These are phyloP conservation scores for Penicillium cosmopolitanum DNA, from an alignment of 495 filamentous ascomycete genomes.

Conservation along the genomic window DNA sequence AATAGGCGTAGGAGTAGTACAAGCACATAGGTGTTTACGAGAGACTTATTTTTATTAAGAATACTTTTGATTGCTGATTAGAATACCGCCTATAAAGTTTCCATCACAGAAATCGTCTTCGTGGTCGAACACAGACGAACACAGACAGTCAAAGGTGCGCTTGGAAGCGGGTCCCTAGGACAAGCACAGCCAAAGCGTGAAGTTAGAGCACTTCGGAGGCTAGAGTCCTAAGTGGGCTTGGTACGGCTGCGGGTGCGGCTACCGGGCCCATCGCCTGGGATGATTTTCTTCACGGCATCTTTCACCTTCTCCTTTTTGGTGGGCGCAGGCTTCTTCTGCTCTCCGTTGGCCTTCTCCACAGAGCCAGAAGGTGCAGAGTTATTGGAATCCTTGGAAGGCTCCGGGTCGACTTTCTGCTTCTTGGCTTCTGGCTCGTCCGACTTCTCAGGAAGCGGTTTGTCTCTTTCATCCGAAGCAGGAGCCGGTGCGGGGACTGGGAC, in stretches of 20 bases:
- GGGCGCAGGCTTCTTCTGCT: slow-evolving; percentile 37
- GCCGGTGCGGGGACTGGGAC: not conserved
- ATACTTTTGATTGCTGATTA: slow-evolving; percentile 6
- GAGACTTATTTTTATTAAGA: not conserved
- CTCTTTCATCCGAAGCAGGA: slow-evolving; percentile 10
- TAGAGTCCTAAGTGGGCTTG: slow-evolving; percentile 30
- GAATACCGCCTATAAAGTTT: not conserved
- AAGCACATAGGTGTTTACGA: not conserved
- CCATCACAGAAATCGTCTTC: slow-evolving; percentile 5
- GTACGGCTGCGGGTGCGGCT: slow-evolving; percentile 49
- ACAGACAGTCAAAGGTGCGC: slow-evolving; percentile 1
- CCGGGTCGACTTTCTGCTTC: slow-evolving; percentile 35
- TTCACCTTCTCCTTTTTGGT: slow-evolving; percentile 45
- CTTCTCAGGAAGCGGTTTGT: slow-evolving; percentile 19
- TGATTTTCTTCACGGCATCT: slow-evolving; percentile 33
- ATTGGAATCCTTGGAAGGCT: slow-evolving; percentile 19
- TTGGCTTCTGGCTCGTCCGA: slow-evolving; percentile 28
- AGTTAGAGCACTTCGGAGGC: not conserved
- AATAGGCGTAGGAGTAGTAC: not conserved
- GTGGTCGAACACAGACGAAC: not conserved
- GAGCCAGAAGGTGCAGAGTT: slow-evolving; percentile 13
- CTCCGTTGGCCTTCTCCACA: slow-evolving; percentile 17
- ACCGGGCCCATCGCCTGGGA: slow-evolving; percentile 41
- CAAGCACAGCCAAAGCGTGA: not conserved
- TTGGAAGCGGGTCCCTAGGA: not conserved